Percentiles rank a stretch among this genome's conserved stretches.
phyloP scores from a whole-genome alignment of 345 rosid species.

The Populus tremula region DNA sequence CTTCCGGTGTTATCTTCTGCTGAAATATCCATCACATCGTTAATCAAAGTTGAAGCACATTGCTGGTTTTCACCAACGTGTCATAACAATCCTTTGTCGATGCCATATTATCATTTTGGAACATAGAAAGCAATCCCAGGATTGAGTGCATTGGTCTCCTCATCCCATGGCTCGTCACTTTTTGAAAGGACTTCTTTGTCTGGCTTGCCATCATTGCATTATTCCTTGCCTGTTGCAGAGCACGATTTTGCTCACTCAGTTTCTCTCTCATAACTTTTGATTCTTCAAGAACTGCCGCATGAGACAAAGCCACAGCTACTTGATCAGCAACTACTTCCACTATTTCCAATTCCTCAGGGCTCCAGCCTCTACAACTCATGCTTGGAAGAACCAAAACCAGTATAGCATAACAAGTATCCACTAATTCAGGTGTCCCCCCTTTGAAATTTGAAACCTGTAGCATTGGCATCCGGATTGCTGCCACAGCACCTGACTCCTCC shows the following conservation, averaged over 20 bases:
- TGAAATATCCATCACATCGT: slow-evolving; percentile 77
- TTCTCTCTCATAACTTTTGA: slow-evolving; percentile 86
- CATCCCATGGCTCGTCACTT: slow-evolving; percentile 95
- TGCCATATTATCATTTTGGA: slow-evolving; percentile 53
- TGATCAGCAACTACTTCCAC: slow-evolving; percentile 97
- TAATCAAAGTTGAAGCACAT: slow-evolving; percentile 75
- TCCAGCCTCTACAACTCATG: slow-evolving; percentile 54
- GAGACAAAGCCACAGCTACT: slow-evolving; percentile 95
- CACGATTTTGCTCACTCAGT: slow-evolving; percentile 69
- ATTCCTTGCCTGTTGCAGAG: slow-evolving; percentile 68
- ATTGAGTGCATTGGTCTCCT: slow-evolving; percentile 95
- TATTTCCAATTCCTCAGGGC: slow-evolving; percentile 66
- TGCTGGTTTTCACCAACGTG: slow-evolving; percentile 64
- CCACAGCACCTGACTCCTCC: slow-evolving; percentile 68
- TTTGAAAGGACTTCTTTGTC: slow-evolving; percentile 86
- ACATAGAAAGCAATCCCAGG: slow-evolving; percentile 79
- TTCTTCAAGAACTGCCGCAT: slow-evolving; percentile 92
- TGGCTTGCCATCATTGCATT: slow-evolving; percentile 95
- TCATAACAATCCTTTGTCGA: slow-evolving; percentile 67
- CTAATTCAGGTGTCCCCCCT: slow-evolving; percentile 84
- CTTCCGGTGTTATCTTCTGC: slow-evolving; percentile 57
- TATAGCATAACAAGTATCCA: slow-evolving; percentile 73
- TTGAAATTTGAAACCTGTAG: slow-evolving; percentile 76
- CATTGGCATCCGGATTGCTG: slow-evolving; percentile 92
- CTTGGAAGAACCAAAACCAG: slow-evolving; percentile 79